A percentile compares a stretch with the other conserved stretches of the same genome.
These are phyloP conservation scores for Cairneyella variabilis DNA, from an alignment of 495 filamentous ascomycete species.

Conservation along the genomic window DNA sequence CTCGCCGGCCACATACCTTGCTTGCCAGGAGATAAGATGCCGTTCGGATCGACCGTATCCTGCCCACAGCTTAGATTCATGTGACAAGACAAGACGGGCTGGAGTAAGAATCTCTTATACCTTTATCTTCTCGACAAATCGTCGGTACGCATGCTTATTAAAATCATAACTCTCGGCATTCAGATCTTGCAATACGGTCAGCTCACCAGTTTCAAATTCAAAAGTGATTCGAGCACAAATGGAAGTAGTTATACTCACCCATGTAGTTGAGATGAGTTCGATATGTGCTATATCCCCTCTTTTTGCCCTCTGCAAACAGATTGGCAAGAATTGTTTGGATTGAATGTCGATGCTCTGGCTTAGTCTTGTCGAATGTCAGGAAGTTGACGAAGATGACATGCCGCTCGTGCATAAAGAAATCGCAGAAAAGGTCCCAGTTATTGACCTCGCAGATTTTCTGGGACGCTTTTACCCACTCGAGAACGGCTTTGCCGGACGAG, in stretches of 20 bases:
- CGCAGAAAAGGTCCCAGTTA: not conserved
- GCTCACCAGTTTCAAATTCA: not conserved
- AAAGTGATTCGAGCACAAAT: not conserved
- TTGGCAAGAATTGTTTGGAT: not conserved
- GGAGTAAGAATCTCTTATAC: not conserved
- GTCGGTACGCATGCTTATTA: not conserved
- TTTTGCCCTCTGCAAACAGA: not conserved
- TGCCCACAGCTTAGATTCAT: not conserved
- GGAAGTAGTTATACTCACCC: not conserved
- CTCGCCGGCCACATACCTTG: not conserved
- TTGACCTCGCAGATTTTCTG: not conserved
- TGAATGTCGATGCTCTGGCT: not conserved
- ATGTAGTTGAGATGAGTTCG: not conserved
- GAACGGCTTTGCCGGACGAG: not conserved
- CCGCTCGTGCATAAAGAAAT: not conserved
- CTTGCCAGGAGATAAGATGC: not conserved
- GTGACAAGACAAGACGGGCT: not conserved
- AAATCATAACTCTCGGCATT: conserved; percentile 1
- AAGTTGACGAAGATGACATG: not conserved
- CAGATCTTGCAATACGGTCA: not conserved
- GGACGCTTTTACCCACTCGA: not conserved
- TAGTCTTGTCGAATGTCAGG: not conserved
- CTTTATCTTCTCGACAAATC: not conserved
- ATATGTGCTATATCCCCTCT: not conserved
- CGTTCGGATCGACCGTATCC: not conserved